Conservation (phyloP, 345 rosid genomes). For the Dipteronia dyeriana region DNA sequence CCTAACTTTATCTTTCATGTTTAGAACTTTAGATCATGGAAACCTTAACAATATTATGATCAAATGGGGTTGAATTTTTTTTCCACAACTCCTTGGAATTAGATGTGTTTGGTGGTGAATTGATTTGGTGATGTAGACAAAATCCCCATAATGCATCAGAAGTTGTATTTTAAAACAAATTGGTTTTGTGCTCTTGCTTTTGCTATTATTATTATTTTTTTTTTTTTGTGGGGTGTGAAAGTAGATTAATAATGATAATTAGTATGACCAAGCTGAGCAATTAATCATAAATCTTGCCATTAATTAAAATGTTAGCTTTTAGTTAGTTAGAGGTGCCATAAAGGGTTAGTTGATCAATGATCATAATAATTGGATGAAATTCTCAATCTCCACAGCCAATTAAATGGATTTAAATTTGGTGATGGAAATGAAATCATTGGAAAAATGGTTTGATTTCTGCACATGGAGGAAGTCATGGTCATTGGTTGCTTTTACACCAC, state of each 20-base stretch:
- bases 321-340: conserved; percentile 13
- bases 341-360: neutral
- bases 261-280: conserved; percentile 27
- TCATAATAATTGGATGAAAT: neutral
- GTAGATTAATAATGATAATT: conserved; percentile 30
- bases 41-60: conserved; percentile 17
- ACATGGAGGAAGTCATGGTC: conserved; percentile 5
- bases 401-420: neutral
- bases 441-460: neutral
- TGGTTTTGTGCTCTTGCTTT: conserved; percentile 11
- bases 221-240: conserved; percentile 11
- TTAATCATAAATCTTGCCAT: conserved; percentile 35
- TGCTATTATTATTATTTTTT: conserved; percentile 26
- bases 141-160: neutral
- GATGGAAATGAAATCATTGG: neutral
- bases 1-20: conserved; percentile 30
- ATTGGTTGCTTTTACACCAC: conserved; percentile 17
- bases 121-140: conserved; percentile 1
- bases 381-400: neutral
- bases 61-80: conserved; percentile 22
- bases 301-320: conserved; percentile 29
- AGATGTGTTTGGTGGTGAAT: neutral
- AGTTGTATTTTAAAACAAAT: neutral
- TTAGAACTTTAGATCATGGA: neutral
- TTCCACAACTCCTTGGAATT: conserved; percentile 1